Evolutionary conservation across 1,284 basidiomycete genomes (phyloP).

Genomic region (Sanghuangporus weigelae): DNA sequence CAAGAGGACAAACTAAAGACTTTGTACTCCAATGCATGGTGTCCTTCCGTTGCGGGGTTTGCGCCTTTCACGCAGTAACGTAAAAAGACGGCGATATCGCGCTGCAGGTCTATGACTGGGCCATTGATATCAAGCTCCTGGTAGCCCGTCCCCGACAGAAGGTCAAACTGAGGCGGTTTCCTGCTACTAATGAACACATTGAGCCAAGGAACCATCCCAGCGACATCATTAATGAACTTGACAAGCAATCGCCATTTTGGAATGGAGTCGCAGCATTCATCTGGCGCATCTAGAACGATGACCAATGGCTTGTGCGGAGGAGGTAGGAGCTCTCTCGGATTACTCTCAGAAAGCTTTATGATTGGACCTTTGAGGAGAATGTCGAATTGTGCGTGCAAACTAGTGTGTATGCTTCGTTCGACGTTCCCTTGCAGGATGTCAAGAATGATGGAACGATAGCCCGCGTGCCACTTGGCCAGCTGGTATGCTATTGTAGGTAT

Average conservation of each 20-base stretch:
- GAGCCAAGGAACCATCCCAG: not conserved
- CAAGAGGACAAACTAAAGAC: too few species aligned
- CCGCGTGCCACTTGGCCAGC: not conserved
- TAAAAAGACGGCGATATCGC: not conserved
- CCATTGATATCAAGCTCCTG: not conserved
- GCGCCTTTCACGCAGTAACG: not conserved
- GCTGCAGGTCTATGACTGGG: not conserved
- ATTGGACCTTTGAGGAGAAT: not conserved
- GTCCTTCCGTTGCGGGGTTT: not conserved
- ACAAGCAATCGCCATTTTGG: not conserved
- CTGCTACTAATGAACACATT: conserved; percentile 4
- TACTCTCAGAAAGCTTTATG: not conserved
- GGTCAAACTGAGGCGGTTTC: not conserved
- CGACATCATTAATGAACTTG: not conserved
- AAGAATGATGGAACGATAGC: not conserved
- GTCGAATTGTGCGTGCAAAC: not conserved
- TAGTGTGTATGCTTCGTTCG: not conserved
- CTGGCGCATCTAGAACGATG: conserved; percentile 7
- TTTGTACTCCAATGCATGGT: not conserved
- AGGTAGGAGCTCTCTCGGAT: not conserved
- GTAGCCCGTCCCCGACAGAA: not conserved
- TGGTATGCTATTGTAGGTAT: not conserved
- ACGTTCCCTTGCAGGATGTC: not conserved
- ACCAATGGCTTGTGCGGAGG: not conserved
- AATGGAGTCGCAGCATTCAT: not conserved